Evolutionary conservation across 345 rosid species (phyloP).

Genomic region (Gossypioides kirkii): DNA sequence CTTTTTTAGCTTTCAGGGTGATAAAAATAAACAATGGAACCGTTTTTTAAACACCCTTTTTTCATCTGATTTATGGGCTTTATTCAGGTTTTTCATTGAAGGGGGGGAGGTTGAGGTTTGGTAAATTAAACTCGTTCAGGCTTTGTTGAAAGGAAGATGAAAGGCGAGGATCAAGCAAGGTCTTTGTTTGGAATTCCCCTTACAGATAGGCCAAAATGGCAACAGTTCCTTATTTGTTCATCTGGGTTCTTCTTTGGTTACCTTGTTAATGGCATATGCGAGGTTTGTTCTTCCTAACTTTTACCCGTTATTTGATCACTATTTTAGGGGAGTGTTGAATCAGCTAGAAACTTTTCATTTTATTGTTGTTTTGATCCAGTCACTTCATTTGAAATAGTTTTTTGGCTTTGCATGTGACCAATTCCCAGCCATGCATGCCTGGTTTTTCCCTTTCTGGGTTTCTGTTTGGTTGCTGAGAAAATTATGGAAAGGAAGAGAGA

Average conservation of each 20-base stretch:
- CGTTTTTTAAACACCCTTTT: not conserved
- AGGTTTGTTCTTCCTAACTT: conserved; percentile 31
- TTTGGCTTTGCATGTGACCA: not conserved
- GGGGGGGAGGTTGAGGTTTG: not conserved
- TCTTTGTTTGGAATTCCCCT: conserved; percentile 65
- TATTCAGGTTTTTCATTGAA: not conserved
- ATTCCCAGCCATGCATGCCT: conserved; percentile 5
- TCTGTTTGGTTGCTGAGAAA: conserved; percentile 12
- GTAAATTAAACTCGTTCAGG: not conserved
- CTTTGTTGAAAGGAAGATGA: conserved; percentile 30
- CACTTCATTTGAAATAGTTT: conserved; percentile 3
- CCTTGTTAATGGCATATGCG: conserved; percentile 90
- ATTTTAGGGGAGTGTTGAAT: not conserved
- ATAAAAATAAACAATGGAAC: not conserved
- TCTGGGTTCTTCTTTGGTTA: conserved; percentile 96
- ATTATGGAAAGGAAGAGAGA: not conserved
- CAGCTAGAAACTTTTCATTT: not conserved
- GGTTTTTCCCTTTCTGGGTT: not conserved
- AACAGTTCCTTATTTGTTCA: conserved; percentile 82
- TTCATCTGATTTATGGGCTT: not conserved
- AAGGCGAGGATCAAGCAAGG: conserved; percentile 47
- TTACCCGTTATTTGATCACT: not conserved
- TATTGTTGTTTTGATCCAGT: not conserved
- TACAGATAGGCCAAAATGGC: conserved; percentile 51
- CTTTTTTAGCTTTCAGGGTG: not conserved